Evolutionary conservation across 768 basidiomycete genomes (phyloP).

Genomic region (Dendrothele bispora): DNA sequence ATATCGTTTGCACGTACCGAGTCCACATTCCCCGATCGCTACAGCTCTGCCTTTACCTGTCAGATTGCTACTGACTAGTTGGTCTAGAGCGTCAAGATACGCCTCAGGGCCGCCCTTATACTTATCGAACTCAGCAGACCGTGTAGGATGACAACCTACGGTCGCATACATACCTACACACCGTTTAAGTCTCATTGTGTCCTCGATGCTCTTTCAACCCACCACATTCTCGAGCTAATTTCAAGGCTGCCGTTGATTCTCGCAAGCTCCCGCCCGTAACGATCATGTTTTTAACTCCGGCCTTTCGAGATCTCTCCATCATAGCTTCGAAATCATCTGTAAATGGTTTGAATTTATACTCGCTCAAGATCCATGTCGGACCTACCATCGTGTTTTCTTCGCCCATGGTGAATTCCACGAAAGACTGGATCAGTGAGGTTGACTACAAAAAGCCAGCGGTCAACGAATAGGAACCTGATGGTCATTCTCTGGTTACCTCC

Average conservation of each 20-base stretch:
- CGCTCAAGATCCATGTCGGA: conserved; percentile 1
- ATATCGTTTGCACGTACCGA: conserved; percentile 44
- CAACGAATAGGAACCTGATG: conserved; percentile 1
- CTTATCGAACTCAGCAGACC: conserved; percentile 64
- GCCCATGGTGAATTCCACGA: conserved; percentile 49
- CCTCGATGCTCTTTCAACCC: too few species aligned
- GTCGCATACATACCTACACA: conserved; percentile 69
- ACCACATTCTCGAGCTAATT: conserved; percentile 61
- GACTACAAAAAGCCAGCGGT: conserved; percentile 33
- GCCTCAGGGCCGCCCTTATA: conserved; percentile 54
- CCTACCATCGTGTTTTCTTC: conserved; percentile 49
- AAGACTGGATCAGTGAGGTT: conserved; percentile 62
- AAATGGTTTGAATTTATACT: background rate
- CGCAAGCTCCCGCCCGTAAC: conserved; percentile 73
- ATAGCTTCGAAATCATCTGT: conserved; percentile 66
- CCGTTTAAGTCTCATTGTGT: too few species aligned
- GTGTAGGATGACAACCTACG: conserved; percentile 80
- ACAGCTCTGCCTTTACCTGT: conserved; percentile 59
- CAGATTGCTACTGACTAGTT: conserved; percentile 48
- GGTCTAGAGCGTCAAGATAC: conserved; percentile 61
- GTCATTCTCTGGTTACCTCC: too few species aligned
- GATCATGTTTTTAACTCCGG: conserved; percentile 70
- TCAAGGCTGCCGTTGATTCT: conserved; percentile 61
- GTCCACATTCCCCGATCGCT: conserved; percentile 78
- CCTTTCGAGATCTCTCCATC: conserved; percentile 51